A percentile compares a stretch with the other conserved stretches of the same genome.
Conservation (phyloP, 257 asterid genomes). For the Solanum piurae region DNA sequence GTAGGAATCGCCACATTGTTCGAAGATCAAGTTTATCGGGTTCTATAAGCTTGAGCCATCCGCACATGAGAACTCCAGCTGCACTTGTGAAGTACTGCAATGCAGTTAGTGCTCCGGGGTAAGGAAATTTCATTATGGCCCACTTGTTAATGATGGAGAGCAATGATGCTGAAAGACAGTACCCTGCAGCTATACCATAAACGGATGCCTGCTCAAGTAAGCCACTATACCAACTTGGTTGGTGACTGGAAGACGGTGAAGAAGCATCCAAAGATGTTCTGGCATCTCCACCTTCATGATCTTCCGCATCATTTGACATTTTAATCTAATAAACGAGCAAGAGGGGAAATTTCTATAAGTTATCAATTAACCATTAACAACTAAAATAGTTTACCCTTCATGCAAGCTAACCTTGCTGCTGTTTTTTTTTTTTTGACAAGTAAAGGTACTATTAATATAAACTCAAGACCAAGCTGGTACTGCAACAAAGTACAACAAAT, state of each 20-base stretch:
- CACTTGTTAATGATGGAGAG: slow-evolving; percentile 84
- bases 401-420: background rate
- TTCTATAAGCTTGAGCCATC: slow-evolving; percentile 55
- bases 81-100: slow-evolving; percentile 87
- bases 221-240: slow-evolving; percentile 33
- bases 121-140: slow-evolving; percentile 95
- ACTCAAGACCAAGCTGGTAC: background rate
- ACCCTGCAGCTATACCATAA: slow-evolving; percentile 86
- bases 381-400: background rate
- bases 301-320: slow-evolving; percentile 79
- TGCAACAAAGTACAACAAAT: background rate
- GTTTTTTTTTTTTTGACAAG: background rate
- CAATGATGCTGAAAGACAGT: slow-evolving; percentile 78
- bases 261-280: slow-evolving; percentile 7
- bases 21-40: slow-evolving; percentile 67
- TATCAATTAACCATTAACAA: background rate
- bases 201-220: slow-evolving; percentile 60
- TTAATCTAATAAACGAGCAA: slow-evolving; percentile 16
- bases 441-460: background rate
- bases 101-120: slow-evolving; percentile 90
- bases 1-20: slow-evolving; percentile 86
- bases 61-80: slow-evolving; percentile 62
- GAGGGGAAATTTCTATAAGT: background rate
- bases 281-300: slow-evolving; percentile 34
- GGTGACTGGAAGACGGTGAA: slow-evolving; percentile 15